Percentiles rank a stretch among this genome's conserved stretches.
phyloP scores from a whole-genome alignment of 1,284 basidiomycete species.

The Apiotrichum mycotoxinovorans region DNA sequence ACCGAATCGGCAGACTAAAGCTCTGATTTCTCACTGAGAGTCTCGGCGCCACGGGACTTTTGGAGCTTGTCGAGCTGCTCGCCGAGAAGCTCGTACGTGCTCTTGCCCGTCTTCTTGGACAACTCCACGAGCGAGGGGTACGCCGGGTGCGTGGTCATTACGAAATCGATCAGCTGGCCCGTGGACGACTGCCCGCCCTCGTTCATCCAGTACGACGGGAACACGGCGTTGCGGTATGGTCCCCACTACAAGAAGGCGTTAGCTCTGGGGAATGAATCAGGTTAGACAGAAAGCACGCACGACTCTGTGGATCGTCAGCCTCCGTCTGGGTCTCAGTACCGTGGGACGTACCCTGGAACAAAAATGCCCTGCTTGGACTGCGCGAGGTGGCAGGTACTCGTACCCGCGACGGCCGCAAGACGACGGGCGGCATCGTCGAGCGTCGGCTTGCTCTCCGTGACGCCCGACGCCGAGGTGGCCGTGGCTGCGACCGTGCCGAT shows the following conservation, averaged over 20 bases:
- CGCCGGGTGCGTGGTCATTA: conserved; percentile 87
- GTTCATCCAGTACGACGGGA: conserved; percentile 98
- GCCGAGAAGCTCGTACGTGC: conserved; percentile 61
- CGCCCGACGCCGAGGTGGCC: conserved; percentile 57
- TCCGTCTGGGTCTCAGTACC: background rate
- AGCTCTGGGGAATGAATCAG: background rate
- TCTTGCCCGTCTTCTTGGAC: conserved; percentile 51
- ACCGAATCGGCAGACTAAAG: too few relatives aligned
- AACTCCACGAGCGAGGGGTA: conserved; percentile 65
- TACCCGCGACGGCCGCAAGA: conserved; percentile 90
- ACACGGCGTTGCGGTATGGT: conserved; percentile 77
- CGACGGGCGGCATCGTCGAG: conserved; percentile 74
- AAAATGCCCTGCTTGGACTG: conserved; percentile 76
- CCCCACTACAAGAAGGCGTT: conserved; percentile 66
- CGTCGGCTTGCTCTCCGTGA: conserved; percentile 52
- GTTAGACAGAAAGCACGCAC: too few relatives aligned
- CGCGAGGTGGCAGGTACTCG: conserved; percentile 91
- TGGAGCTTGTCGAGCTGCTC: conserved; percentile 68
- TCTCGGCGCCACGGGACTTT: conserved; percentile 58
- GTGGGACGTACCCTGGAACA: conserved; percentile 62
- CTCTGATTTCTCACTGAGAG: conserved; percentile 53
- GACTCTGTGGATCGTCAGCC: conserved; percentile 22
- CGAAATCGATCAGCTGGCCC: conserved; percentile 95
- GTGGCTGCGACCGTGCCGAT: conserved; percentile 89
- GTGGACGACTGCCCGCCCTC: conserved; percentile 98